These are phyloP conservation scores for Cyclocybe aegerita DNA, from an alignment of 768 basidiomycete genomes.

Conservation along the genomic window DNA sequence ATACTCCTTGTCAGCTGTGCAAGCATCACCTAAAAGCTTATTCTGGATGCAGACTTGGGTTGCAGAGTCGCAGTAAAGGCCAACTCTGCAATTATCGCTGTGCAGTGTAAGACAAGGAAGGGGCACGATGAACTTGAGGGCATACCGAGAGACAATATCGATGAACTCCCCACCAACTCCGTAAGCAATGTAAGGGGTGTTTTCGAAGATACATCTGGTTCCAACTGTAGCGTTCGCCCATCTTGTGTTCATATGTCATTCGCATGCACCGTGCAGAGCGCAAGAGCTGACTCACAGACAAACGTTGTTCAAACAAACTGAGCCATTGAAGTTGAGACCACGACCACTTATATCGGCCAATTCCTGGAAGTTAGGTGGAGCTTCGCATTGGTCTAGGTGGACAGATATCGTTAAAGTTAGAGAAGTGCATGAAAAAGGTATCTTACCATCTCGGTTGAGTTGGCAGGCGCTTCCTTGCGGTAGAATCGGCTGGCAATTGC, in stretches of 20 bases:
- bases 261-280: neutral
- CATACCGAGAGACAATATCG: slow-evolving; percentile 79
- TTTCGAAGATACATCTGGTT: slow-evolving; percentile 67
- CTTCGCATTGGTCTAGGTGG: slow-evolving; percentile 69
- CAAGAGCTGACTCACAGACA: slow-evolving; percentile 64
- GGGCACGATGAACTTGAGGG: neutral
- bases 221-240: slow-evolving; percentile 77
- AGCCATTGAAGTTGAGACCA: slow-evolving; percentile 77
- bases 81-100: slow-evolving; percentile 72
- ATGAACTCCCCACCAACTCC: slow-evolving; percentile 59
- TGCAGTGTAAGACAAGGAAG: neutral
- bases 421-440: neutral
- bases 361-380: slow-evolving; percentile 63
- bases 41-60: slow-evolving; percentile 55
- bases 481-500: slow-evolving; percentile 60
- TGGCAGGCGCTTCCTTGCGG: slow-evolving; percentile 72
- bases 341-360: slow-evolving; percentile 63
- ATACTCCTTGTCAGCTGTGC: slow-evolving; percentile 54
- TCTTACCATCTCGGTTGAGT: slow-evolving; percentile 81
- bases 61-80: slow-evolving; percentile 74
- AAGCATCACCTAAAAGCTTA: slow-evolving; percentile 58
- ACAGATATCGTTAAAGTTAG: neutral
- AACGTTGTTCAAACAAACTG: slow-evolving; percentile 77
- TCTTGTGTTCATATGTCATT: slow-evolving; percentile 34
- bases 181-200: slow-evolving; percentile 78